A percentile compares a stretch with the other conserved stretches of the same genome.
Evolutionary conservation across 139 green algal species (phyloP).

Genomic region (Pleodorina starrii): DNA sequence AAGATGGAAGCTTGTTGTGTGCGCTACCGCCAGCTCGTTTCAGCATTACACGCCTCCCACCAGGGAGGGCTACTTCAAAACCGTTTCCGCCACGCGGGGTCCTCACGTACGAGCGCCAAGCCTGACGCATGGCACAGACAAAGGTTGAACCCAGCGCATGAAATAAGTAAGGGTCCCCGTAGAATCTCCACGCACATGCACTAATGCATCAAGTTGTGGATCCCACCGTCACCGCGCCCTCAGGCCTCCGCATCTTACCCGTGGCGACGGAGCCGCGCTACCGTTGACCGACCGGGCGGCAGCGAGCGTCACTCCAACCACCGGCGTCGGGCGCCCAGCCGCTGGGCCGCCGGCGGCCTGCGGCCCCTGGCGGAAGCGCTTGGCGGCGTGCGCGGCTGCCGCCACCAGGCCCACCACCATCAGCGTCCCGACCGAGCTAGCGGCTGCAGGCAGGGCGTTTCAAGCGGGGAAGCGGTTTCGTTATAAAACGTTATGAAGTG

Average conservation of each 20-base stretch:
- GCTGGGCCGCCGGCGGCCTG: background rate
- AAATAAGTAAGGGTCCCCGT: background rate
- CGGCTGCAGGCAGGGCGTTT: constrained; percentile 18
- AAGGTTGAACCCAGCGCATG: background rate
- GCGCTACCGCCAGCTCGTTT: too few species aligned
- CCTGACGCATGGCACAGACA: background rate
- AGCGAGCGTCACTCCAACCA: background rate
- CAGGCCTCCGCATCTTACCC: constrained; percentile 8
- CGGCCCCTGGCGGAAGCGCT: constrained; percentile 28
- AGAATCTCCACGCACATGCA: too few species aligned
- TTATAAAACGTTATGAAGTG: too few species aligned
- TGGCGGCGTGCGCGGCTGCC: background rate
- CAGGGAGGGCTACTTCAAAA: too few species aligned
- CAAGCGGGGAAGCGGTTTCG: too few species aligned
- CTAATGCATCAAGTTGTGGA: background rate
- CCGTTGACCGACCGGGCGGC: background rate
- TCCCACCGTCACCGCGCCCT: background rate
- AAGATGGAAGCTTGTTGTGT: too few species aligned
- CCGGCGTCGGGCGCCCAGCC: background rate
- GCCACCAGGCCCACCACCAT: constrained; percentile 16
- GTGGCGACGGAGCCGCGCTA: background rate
- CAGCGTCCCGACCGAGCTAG: constrained; percentile 8
- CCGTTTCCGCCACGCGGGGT: background rate
- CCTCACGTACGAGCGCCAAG: background rate
- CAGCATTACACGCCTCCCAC: too few species aligned